Percentiles rank a stretch among this genome's conserved stretches.
Evolutionary conservation across 2,329 filamentous ascomycete genomes (phyloP).

Genomic region (Exophiala sp.): DNA sequence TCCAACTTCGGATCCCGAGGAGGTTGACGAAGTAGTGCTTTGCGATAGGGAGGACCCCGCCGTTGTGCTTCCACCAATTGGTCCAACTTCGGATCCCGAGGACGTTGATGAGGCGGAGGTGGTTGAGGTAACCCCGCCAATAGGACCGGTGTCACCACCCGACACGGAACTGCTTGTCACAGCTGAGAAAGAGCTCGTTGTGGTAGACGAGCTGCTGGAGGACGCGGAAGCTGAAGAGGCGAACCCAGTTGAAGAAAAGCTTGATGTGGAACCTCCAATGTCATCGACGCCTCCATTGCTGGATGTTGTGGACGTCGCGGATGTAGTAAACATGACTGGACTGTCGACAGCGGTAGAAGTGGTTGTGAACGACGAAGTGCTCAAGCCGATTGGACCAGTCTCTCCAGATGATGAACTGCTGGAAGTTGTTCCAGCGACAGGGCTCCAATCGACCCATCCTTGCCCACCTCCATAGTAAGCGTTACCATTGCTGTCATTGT

Average conservation of each 20-base stretch:
- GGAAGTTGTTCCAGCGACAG: neutral
- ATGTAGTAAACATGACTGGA: constrained; percentile 1
- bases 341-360: neutral
- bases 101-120: neutral
- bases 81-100: neutral
- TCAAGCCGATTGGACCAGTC: neutral
- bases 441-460: constrained; percentile 12
- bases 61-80: neutral
- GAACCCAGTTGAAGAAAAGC: neutral
- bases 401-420: too few species aligned
- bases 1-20: neutral
- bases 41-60: neutral
- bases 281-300: too few species aligned
- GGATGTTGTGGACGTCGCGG: neutral
- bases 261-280: too few species aligned
- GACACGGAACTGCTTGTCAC: too few species aligned
- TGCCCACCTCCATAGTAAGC: constrained; percentile 2
- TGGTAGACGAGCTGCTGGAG: neutral
- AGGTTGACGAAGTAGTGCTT: too few species aligned
- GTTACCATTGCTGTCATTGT: constrained; percentile 4
- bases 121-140: neutral
- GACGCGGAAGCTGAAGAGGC: neutral
- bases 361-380: neutral
- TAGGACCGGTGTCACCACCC: neutral
- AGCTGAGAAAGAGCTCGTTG: too few species aligned